phyloP scores from a whole-genome alignment of 306 rosid genomes.

The Ormosia emarginata region DNA sequence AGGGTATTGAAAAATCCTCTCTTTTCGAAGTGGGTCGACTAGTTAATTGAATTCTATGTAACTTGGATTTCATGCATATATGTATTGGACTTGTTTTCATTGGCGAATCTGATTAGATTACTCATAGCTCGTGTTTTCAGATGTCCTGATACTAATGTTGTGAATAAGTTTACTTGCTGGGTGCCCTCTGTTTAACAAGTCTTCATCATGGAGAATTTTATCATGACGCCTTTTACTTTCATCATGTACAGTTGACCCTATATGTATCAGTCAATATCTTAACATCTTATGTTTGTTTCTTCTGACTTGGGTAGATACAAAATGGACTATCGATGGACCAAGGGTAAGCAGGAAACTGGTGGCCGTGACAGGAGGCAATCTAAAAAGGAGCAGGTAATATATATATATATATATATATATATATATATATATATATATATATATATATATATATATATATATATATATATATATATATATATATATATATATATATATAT shows the following conservation, averaged over 20 bases:
- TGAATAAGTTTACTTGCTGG: background rate
- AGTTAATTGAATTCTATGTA: background rate
- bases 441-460: background rate
- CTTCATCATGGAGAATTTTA: background rate
- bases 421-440: background rate
- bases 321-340: conserved; percentile 61
- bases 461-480: background rate
- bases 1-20: background rate
- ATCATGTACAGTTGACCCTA: background rate
- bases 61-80: background rate
- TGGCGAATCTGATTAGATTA: background rate
- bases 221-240: background rate
- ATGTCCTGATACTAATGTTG: background rate
- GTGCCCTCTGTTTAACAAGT: background rate
- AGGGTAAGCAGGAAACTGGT: conserved; percentile 48
- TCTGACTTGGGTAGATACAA: conserved; percentile 19
- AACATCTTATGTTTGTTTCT: background rate
- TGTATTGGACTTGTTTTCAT: background rate
- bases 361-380: conserved; percentile 36
- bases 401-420: background rate
- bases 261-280: background rate
- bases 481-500: background rate
- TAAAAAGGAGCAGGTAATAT: conserved; percentile 54
- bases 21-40: background rate
- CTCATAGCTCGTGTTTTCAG: background rate